Evolutionary conservation across 352 stramenopile species (phyloP), one percentile per base, ranked within the genome.

Genomic region (Phytophthora ohioensis): DNA sequence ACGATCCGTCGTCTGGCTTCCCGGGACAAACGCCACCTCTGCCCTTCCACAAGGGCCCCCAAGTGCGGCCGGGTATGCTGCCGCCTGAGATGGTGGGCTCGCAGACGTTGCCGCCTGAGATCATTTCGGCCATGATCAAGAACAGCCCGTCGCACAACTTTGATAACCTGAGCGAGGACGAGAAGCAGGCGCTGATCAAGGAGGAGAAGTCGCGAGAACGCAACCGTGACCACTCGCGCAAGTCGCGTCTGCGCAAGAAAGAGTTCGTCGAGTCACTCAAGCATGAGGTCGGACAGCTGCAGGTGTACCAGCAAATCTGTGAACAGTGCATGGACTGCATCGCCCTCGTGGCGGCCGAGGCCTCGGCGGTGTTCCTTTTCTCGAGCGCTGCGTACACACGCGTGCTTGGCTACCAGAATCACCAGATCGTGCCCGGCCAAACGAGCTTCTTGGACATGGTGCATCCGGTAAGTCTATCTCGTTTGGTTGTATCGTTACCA

Each of bases 161-260:
- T 87, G 84, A 89, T n/a, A 90, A 90, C 56, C 49, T 94, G 49
- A 94, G 85, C 59, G 88, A 95, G 55, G 87, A 93, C 38, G 88
- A 95, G 52, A 88, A 91, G 55, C 78, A 85, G 30, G 87, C 88
- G 55, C 70, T 94, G 36, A 71, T 93, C 41, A 95, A 95, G 68
- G 88, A 93, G 55, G 88, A 93, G 59, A 93, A 94, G 73, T 91
- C 79, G 17, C 82, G 93, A 13, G 93, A 98, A 71, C 87, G 95
- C 48, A 99, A 99, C 79, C 88, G 94, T 42, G 94, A 99, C 71
- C 95, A 99, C 80, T 97, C 95, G 54, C 91, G 95, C 77, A 98
- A 98, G 80, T 98, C 93, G 55, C 88, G 95, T 10, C 76, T 97
- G 57, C 88, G 95, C 49, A 99, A 98, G 73, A 99, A 99, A 75